Base-by-base conservation (phyloP, 345 rosid genomes). In the Luvunga scandens region DNA sequence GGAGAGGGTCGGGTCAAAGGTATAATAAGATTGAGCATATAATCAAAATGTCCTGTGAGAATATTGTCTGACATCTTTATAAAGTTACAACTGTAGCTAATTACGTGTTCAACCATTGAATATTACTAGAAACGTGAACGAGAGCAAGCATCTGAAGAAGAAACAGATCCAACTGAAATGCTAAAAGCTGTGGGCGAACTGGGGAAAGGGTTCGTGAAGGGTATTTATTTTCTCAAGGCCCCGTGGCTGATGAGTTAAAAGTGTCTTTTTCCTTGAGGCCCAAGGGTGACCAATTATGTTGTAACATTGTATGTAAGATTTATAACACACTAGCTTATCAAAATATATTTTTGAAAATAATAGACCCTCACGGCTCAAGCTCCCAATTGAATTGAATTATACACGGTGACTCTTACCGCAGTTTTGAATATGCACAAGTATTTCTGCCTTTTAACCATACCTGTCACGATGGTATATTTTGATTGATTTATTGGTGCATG, bases 191-290 rank as follows among this genome's bases (percentile, higher is more conserved):
- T 88, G 3, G 93, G 97, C 42, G 91, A 94, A 82, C 76, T 85
- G 60, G 99, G 99, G 79, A 90, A 90, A 88, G 98, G 99, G 60
- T 84, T 96, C 36, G 94, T 92, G 74, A 86, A 89, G 71, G 89
- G 91, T 74, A 81, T 92, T 48, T 81, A 90, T 78, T 75, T 88
- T 79, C 85, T 94, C 60, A 91, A 92, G 87, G 80, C 92, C 67
- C 94, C 91, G 6, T 55, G 66, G 79, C 10, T 66, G 28, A 55
- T 39, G n/a, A 76, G 18, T 66, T 76, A 24, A 53, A 39, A 42
- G 25, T n/a, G 24, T 68, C 18, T 21, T 8, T 31, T 75, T 75
- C 13, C 25, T 33, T 19, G 6, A 24, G 45, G 21, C 50, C 28
- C 14, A 5, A 9, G 16, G 36, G 64, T 28, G 18, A 28, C 18